Conservation (phyloP, 2,329 filamentous ascomycete genomes). For the Aspergillus pseudoglaucus region DNA sequence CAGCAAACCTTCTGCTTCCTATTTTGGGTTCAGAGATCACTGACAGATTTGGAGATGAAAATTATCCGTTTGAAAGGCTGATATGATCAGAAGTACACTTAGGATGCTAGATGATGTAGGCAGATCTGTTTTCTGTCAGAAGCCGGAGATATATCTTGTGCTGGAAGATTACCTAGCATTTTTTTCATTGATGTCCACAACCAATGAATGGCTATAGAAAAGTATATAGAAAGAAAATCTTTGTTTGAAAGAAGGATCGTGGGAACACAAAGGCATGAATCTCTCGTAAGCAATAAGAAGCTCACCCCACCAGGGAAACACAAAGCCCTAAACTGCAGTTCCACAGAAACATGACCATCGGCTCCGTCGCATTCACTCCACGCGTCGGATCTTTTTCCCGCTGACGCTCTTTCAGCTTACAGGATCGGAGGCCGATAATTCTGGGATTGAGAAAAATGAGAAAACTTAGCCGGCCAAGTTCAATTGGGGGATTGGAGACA, state of each 20-base stretch:
- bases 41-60: not conserved
- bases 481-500: not conserved
- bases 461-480: not conserved
- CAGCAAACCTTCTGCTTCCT: not conserved
- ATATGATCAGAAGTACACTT: not conserved
- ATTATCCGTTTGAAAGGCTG: not conserved
- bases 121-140: not conserved
- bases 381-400: too few species aligned
- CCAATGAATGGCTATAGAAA: not conserved
- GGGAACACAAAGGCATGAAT: not conserved
- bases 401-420: too few species aligned
- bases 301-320: too few species aligned
- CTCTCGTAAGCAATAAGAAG: not conserved
- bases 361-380: too few species aligned
- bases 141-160: not conserved
- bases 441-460: too few species aligned
- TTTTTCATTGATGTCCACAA: not conserved
- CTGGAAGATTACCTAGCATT: not conserved
- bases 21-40: not conserved
- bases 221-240: not conserved
- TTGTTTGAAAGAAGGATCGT: not conserved
- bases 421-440: too few species aligned
- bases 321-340: too few species aligned
- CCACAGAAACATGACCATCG: too few species aligned
- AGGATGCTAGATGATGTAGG: not conserved